Conservation (phyloP, 2,329 filamentous ascomycete species). For the Cladophialophora immunda region DNA sequence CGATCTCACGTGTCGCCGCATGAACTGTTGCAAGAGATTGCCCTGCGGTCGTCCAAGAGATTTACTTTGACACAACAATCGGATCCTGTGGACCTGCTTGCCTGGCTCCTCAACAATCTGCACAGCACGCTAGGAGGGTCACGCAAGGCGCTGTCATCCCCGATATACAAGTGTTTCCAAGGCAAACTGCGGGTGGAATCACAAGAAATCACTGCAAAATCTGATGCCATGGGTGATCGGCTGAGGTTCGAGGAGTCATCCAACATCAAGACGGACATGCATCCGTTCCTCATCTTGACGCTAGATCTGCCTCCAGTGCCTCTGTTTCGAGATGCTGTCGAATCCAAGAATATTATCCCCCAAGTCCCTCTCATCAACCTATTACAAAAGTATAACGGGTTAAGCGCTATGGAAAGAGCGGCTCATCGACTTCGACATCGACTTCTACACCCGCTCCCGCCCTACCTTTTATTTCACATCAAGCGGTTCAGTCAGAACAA, state of each 20-base stretch:
- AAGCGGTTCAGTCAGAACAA: constrained; percentile 98
- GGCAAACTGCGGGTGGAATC: constrained; percentile 91
- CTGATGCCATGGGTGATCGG: constrained; percentile 80
- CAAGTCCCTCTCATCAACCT: constrained; percentile 76
- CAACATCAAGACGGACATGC: constrained; percentile 77
- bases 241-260: constrained; percentile 92
- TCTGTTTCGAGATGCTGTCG: constrained; percentile 87
- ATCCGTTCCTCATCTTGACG: constrained; percentile 88
- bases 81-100: constrained; percentile 94
- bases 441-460: constrained; percentile 87
- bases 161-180: constrained; percentile 93
- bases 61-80: constrained; percentile 91
- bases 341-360: constrained; percentile 95
- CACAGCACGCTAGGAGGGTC: constrained; percentile 91
- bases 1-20: constrained; percentile 96
- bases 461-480: constrained; percentile 91
- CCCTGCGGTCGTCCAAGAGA: constrained; percentile 86
- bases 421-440: constrained; percentile 89
- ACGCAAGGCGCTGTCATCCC: constrained; percentile 83
- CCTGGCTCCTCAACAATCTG: constrained; percentile 96
- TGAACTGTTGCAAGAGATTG: constrained; percentile 94
- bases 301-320: constrained; percentile 91
- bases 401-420: constrained; percentile 85
- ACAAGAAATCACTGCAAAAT: constrained; percentile 90
- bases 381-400: constrained; percentile 90